phyloP scores from a whole-genome alignment of 2,329 filamentous ascomycete genomes.

The Talaromyces sp. region DNA sequence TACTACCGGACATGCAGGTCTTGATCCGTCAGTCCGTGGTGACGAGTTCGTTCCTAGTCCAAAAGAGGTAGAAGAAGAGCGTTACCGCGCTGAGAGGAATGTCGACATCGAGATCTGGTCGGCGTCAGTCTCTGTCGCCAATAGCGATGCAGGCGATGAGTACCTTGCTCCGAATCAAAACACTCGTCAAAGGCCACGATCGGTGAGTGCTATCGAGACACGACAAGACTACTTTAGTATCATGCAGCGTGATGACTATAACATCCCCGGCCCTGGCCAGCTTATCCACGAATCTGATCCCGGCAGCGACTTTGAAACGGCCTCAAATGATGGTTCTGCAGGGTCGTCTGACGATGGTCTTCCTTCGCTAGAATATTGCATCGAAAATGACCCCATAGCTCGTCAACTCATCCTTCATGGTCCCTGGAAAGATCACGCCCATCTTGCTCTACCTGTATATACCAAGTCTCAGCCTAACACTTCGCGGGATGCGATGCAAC shows the following conservation, averaged over 20 bases:
- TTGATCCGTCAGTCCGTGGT: constrained; percentile 44
- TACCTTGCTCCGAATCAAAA: constrained; percentile 15
- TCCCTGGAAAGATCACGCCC: constrained; percentile 47
- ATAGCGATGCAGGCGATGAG: constrained; percentile 35
- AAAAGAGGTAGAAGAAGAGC: constrained; percentile 47
- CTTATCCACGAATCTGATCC: constrained; percentile 43
- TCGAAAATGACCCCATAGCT: constrained; percentile 28
- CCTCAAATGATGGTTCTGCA: constrained; percentile 20
- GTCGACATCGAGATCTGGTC: constrained; percentile 53
- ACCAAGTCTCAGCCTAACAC: constrained; percentile 45
- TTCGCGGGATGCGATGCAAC: constrained; percentile 53
- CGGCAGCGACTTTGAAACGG: constrained; percentile 24
- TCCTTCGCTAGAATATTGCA: constrained; percentile 17
- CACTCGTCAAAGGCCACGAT: constrained; percentile 27
- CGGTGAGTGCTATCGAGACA: constrained; percentile 41
- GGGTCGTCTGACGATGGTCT: constrained; percentile 20
- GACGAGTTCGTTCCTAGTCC: constrained; percentile 44
- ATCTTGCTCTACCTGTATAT: constrained; percentile 23
- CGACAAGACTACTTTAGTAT: constrained; percentile 32
- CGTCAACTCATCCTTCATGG: constrained; percentile 35
- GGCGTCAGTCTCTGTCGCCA: constrained; percentile 44
- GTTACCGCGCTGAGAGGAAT: constrained; percentile 48
- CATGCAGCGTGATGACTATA: constrained; percentile 28
- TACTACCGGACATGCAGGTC: constrained; percentile 39
- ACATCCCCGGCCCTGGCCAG: constrained; percentile 50